Base-by-base conservation (phyloP, 2,329 filamentous ascomycete species). In the Neofusicoccum kwambonambiense region DNA sequence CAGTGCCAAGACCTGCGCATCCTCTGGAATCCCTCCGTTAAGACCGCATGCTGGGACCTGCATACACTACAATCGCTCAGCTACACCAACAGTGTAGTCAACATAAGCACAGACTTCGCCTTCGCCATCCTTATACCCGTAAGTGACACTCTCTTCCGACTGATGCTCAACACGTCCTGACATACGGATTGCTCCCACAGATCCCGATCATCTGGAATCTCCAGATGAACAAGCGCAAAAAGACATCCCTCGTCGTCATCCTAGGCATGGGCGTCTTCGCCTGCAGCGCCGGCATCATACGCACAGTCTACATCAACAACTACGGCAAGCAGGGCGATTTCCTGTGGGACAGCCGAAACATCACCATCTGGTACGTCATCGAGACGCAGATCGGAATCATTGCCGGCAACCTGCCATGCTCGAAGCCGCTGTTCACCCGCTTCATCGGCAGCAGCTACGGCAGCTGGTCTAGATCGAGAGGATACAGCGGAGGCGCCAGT, bases 1-100 rank as follows among this genome's bases (percentile, higher is more conserved):
- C 82, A 85, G 65, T 85, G 83, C 56, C 77, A 75, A 5, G 76
- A 84, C 47, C 71, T 84, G 1, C 74, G 77, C 5, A 66, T 79
- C 0, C 75, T 78, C 34, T 85, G 82, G 82, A 80, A 85, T 66
- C 50, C 44, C 0, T 70, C 69, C 0, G 73, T 80, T 1, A 69
- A 75, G 9, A 72, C 76, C 0, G 77, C 72, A 1, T 85, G 83
- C 67, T 85, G 81, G 77, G 64, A 73, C 0, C 65, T 70, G 5
- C 52, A 57, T 1, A 81, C 78, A 0, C 71, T 84, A 4, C 74
- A 80, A 35, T 74, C 69, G 0, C 71, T 85, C 1, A 78, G 78
- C 11, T 83, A 82, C 65, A 76, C 78, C 66, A 82, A 83, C 72
- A 79, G 78, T 67, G 70, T 72, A 11, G 68, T 80, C 45, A 80